Evolutionary conservation across 805 yeast species (phyloP).

Genomic region (Lachancea fermentati): DNA sequence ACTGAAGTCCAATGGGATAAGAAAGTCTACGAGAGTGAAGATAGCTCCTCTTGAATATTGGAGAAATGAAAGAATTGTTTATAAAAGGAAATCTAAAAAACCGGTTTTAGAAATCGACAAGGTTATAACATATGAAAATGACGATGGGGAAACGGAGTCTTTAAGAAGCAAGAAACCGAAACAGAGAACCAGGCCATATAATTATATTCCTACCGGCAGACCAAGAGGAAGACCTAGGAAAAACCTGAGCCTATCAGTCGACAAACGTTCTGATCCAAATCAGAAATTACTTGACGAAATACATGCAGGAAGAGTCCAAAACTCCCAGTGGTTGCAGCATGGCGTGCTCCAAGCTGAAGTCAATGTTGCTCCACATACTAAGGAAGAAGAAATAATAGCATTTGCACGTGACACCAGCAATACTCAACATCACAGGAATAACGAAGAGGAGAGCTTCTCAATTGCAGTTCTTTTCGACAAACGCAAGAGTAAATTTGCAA

Average conservation of each 20-base stretch:
- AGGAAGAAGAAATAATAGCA: slow-evolving; percentile 41
- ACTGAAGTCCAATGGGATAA: slow-evolving; percentile 33
- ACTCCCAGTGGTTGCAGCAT: slow-evolving; percentile 26
- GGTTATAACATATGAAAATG: slow-evolving; percentile 42
- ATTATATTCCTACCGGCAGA: slow-evolving; percentile 21
- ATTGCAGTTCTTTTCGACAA: slow-evolving; percentile 61
- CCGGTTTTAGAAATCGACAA: slow-evolving; percentile 53
- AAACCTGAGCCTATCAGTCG: slow-evolving; percentile 7
- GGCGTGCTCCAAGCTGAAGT: slow-evolving; percentile 30
- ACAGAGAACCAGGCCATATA: slow-evolving; percentile 18
- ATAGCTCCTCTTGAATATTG: slow-evolving; percentile 75
- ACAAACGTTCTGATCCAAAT: slow-evolving; percentile 16
- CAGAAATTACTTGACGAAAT: slow-evolving; percentile 19
- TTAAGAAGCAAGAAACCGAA: slow-evolving; percentile 8
- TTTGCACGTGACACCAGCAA: slow-evolving; percentile 56
- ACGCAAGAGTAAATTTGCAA: slow-evolving; percentile 59
- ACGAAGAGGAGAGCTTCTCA: slow-evolving; percentile 48
- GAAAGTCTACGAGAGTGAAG: slow-evolving; percentile 62
- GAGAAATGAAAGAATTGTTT: slow-evolving; percentile 75
- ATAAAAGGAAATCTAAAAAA: slow-evolving; percentile 36
- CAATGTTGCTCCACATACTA: slow-evolving; percentile 20
- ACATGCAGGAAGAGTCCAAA: slow-evolving; percentile 17
- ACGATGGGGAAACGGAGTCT: slow-evolving; percentile 26
- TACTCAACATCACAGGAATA: slow-evolving; percentile 36
- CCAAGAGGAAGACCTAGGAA: slow-evolving; percentile 30